A percentile compares a stretch with the other conserved stretches of the same genome.
phyloP scores from a whole-genome alignment of 2,329 filamentous ascomycete genomes.

The Fusarium sp. region DNA sequence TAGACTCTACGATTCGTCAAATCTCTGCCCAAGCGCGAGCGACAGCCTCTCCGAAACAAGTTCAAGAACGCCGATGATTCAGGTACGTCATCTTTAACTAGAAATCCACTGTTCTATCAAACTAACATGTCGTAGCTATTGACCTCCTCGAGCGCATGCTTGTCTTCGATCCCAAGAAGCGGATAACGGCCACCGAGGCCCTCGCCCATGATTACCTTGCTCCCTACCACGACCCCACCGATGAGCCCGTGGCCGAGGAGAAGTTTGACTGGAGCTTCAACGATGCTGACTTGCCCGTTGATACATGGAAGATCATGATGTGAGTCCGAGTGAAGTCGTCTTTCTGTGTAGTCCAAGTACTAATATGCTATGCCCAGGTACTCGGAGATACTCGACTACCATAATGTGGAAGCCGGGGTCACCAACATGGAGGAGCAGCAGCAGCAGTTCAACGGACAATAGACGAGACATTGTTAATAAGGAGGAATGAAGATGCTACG shows the following conservation, averaged over 20 bases:
- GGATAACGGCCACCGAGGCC: constrained; percentile 87
- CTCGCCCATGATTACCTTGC: constrained; percentile 93
- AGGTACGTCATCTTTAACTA: constrained; percentile 66
- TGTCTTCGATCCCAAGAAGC: constrained; percentile 97
- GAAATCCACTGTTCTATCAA: neutral
- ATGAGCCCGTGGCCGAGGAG: constrained; percentile 94
- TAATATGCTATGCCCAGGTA: constrained; percentile 72
- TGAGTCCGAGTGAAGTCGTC: constrained; percentile 58
- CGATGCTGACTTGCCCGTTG: constrained; percentile 94
- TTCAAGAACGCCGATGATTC: constrained; percentile 94
- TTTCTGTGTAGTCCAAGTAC: neutral
- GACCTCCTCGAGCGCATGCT: constrained; percentile 97
- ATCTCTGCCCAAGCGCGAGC: constrained; percentile 93
- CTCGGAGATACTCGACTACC: constrained; percentile 98
- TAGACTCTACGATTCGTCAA: constrained; percentile 97
- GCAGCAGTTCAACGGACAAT: constrained; percentile 52
- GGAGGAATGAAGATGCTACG: constrained; percentile 32
- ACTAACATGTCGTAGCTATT: constrained; percentile 71
- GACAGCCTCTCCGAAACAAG: constrained; percentile 86
- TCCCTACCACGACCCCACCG: constrained; percentile 96
- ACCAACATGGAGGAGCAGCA: constrained; percentile 54
- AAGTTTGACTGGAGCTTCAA: constrained; percentile 99
- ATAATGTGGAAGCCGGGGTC: constrained; percentile 80
- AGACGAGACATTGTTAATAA: constrained; percentile 51
- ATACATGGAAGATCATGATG: constrained; percentile 99